These are phyloP conservation scores for Daldinia childiae DNA, from an alignment of 495 filamentous ascomycete genomes.

Conservation along the genomic window DNA sequence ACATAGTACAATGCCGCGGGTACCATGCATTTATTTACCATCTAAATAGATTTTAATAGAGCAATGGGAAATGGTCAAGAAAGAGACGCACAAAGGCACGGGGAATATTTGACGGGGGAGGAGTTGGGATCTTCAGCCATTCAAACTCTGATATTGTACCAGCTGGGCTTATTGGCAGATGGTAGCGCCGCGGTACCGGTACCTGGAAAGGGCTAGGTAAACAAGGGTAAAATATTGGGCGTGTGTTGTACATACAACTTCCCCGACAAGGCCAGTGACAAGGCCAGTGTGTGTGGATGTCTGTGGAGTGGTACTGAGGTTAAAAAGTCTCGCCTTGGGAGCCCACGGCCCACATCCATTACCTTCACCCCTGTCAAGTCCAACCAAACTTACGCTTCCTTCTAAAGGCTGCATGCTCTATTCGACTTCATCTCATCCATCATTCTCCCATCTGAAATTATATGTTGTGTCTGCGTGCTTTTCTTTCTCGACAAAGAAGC, in stretches of 20 bases:
- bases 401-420: constrained; percentile 47
- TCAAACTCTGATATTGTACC: constrained; percentile 45
- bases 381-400: constrained; percentile 47
- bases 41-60: constrained; percentile 1
- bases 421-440: constrained; percentile 50
- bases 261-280: constrained; percentile 29
- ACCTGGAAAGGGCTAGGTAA: constrained; percentile 16
- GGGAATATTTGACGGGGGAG: constrained; percentile 30
- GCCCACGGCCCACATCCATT: constrained; percentile 36
- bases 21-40: constrained; percentile 1
- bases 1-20: neutral
- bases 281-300: constrained; percentile 26
- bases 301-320: constrained; percentile 42
- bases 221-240: constrained; percentile 8
- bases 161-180: constrained; percentile 35
- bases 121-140: constrained; percentile 46
- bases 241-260: constrained; percentile 40
- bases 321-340: constrained; percentile 45
- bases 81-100: constrained; percentile 31
- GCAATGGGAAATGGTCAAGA: neutral
- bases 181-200: constrained; percentile 37
- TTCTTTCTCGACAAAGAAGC: constrained; percentile 28
- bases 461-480: constrained; percentile 15
- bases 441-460: constrained; percentile 44
- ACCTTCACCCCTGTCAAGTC: constrained; percentile 46